Conservation (phyloP, 2,329 filamentous ascomycete species). For the Neopestalotiopsis clavispora region DNA sequence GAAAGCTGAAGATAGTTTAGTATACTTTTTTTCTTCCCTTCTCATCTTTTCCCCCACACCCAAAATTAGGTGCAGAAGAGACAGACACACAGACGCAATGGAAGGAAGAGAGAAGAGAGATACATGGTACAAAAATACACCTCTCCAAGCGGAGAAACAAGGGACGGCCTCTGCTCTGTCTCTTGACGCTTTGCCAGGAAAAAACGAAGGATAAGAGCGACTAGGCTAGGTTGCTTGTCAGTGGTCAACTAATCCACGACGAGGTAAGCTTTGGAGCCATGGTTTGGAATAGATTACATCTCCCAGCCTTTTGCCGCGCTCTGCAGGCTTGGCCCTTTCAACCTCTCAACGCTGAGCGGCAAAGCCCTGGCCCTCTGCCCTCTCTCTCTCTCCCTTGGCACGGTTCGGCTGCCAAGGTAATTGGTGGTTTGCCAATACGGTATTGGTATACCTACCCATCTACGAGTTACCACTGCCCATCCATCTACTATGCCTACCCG, state of each 20-base stretch:
- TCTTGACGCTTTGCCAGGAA: neutral
- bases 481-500: neutral
- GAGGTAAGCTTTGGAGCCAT: conserved; percentile 9
- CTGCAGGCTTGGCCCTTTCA: neutral
- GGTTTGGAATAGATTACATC: conserved; percentile 18
- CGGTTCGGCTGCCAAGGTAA: conserved; percentile 11
- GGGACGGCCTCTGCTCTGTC: neutral
- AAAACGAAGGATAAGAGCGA: too few relatives aligned
- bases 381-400: neutral
- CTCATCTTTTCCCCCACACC: conserved; percentile 3
- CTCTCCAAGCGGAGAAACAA: neutral
- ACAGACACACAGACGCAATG: neutral
- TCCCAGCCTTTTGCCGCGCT: conserved; percentile 1
- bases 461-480: too few relatives aligned
- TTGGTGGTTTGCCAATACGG: conserved; percentile 1
- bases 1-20: conserved; percentile 1
- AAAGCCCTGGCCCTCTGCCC: neutral
- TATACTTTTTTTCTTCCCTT: too few relatives aligned
- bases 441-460: neutral
- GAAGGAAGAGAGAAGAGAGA: neutral
- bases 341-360: conserved; percentile 10
- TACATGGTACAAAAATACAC: neutral
- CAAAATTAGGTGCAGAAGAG: conserved; percentile 5
- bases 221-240: neutral
- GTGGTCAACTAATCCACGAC: neutral